These are phyloP conservation scores for Eutrema yunnanense DNA, from an alignment of 345 rosid genomes.

Conservation along the genomic window DNA sequence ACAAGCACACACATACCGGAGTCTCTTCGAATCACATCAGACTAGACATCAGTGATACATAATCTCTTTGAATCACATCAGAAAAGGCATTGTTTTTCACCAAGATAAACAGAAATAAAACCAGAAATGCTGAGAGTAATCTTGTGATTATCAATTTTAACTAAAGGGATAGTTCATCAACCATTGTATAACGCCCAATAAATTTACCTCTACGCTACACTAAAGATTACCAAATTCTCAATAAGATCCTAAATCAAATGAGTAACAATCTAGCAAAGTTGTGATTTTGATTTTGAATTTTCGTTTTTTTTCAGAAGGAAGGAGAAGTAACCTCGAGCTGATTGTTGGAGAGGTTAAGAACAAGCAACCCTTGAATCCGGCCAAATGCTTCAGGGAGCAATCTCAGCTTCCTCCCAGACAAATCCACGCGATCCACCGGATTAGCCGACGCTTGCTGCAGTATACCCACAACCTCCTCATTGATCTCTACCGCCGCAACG, in stretches of 20 bases:
- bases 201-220: neutral
- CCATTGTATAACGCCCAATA: neutral
- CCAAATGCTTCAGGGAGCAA: slow-evolving; percentile 89
- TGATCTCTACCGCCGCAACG: slow-evolving; percentile 31
- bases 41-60: neutral
- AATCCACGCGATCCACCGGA: slow-evolving; percentile 57
- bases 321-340: slow-evolving; percentile 55
- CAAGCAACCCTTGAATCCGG: slow-evolving; percentile 52
- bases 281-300: neutral
- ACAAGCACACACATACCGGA: neutral
- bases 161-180: neutral
- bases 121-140: neutral
- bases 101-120: neutral
- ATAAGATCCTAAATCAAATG: neutral
- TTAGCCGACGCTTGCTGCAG: slow-evolving; percentile 50
- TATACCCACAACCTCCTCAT: slow-evolving; percentile 53
- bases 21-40: neutral
- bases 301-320: neutral
- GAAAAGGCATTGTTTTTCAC: neutral
- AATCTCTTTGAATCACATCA: neutral
- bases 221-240: neutral
- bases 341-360: slow-evolving; percentile 67
- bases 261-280: neutral
- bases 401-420: slow-evolving; percentile 56
- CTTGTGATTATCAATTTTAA: neutral